Percentiles rank a stretch among this genome's conserved stretches.
Conservation (phyloP, 2,329 filamentous ascomycete species). For the Fusarium paranaense region DNA sequence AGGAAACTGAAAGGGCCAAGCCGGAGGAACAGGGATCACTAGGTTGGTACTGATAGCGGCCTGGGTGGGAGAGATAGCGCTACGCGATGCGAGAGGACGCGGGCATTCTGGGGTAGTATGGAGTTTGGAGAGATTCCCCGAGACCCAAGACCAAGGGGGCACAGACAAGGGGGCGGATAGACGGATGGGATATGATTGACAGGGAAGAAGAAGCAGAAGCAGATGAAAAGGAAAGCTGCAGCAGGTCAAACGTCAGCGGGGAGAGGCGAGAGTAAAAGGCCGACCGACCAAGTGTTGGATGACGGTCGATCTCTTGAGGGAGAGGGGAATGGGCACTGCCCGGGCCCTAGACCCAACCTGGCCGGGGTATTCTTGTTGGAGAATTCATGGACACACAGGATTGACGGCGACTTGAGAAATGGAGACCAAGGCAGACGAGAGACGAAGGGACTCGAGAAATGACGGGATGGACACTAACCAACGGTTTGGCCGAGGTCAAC, state of each 20-base stretch:
- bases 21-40: constrained; percentile 25
- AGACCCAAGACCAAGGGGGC: constrained; percentile 1
- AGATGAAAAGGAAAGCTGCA: constrained; percentile 8
- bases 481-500: background rate
- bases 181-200: background rate
- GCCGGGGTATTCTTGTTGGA: constrained; percentile 10
- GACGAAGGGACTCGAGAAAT: background rate
- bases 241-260: background rate
- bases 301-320: constrained; percentile 13
- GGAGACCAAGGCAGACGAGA: background rate
- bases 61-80: constrained; percentile 42
- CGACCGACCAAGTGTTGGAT: background rate
- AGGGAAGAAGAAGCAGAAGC: background rate
- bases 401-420: background rate
- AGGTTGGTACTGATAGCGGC: constrained; percentile 41
- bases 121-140: constrained; percentile 38
- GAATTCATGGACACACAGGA: constrained; percentile 7
- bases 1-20: constrained; percentile 12
- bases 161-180: background rate
- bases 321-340: constrained; percentile 29
- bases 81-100: constrained; percentile 40
- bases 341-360: constrained; percentile 28
- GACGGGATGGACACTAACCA: background rate
- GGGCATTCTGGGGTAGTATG: constrained; percentile 41
- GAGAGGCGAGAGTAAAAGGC: constrained; percentile 12